Conservation (phyloP, 805 yeast species). For the Henningerozyma blattae region DNA sequence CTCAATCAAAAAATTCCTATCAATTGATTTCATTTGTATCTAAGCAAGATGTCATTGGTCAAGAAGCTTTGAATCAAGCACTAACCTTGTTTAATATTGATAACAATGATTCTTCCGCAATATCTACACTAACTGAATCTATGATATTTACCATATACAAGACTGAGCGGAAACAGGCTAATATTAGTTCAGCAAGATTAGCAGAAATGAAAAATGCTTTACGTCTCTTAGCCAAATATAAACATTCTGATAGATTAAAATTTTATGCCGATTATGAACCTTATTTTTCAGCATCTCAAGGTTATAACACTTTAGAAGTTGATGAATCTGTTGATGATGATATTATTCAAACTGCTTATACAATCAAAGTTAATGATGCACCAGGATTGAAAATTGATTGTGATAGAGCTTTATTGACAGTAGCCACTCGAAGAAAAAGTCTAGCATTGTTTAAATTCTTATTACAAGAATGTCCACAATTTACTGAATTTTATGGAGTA, state of each 20-base stretch:
- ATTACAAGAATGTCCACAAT: slow-evolving; percentile 24
- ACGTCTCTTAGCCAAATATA: slow-evolving; percentile 27
- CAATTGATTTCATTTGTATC: slow-evolving; percentile 36
- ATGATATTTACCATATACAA: slow-evolving; percentile 25
- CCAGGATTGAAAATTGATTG: slow-evolving; percentile 28
- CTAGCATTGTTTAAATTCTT: slow-evolving; percentile 44
- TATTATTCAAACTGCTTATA: slow-evolving; percentile 62
- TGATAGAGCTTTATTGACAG: slow-evolving; percentile 47
- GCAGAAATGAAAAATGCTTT: slow-evolving; percentile 29
- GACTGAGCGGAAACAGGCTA: slow-evolving; percentile 11
- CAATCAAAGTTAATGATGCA: slow-evolving; percentile 46
- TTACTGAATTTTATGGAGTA: slow-evolving; percentile 15
- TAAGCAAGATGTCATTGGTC: slow-evolving; percentile 42
- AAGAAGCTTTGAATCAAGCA: slow-evolving; percentile 33
- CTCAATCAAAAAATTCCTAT: slow-evolving; percentile 36
- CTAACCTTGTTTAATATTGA: slow-evolving; percentile 25
- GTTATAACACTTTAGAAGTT: slow-evolving; percentile 41
- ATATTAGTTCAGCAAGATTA: slow-evolving; percentile 7
- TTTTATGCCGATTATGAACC: slow-evolving; percentile 37
- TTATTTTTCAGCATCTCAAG: slow-evolving; percentile 29
- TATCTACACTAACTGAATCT: slow-evolving; percentile 14
- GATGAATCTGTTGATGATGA: slow-evolving; percentile 51
- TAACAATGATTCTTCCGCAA: slow-evolving; percentile 7
- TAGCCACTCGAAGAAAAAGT: slow-evolving; percentile 49
- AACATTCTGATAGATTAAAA: slow-evolving; percentile 26